Evolutionary conservation across 2,329 filamentous ascomycete species (phyloP), one percentile per base, ranked within the genome.

Genomic region (Bipolaris victoriae): DNA sequence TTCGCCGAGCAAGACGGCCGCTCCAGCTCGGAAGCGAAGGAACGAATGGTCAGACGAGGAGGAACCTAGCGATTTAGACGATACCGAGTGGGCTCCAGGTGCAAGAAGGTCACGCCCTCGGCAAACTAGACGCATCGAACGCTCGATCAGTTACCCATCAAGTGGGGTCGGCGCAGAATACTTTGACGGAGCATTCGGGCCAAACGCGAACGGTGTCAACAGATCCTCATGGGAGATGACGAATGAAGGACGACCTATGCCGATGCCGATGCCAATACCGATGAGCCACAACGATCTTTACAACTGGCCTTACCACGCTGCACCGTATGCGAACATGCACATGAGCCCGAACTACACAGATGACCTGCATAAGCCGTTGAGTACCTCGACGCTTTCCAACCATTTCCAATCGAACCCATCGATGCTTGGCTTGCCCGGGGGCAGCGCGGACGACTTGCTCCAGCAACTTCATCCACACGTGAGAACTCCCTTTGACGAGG

Each of bases 1-100:
- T 79, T 90, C 90, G 2, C 94, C 94, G 1, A 88, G 89, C 68
- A 96, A 95, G 77, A 77, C 81, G 15, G 79, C 80, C 49, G 71
- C 69, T 11, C 64, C 77, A 35, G 61, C 71, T 20, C 72, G 75
- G 36, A 85, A 83, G 66, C 82, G 84, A 64, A 85, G 84, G 64
- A 71, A 72, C 52, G 73, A 74, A 53, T 56, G 67, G 60, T 73
- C 71, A 0, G 74, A 76, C 5, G 74, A 77, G 7, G 77, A 77
- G 45, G 75, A 78, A 50, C 65, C 69, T 22, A 80, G 77, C 54
- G 81, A 81, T 37, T 66, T 78, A 11, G 79, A 78, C 15, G 76
- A 78, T 55, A 61, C 63, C 15, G 76, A 78, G 31, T 78, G 76
- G 76, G 72, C 64, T 29, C 74, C 71, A 33, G 66, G 70, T 10